Base-by-base conservation (phyloP, 805 yeast genomes). In the Ogataea pilisensis region DNA sequence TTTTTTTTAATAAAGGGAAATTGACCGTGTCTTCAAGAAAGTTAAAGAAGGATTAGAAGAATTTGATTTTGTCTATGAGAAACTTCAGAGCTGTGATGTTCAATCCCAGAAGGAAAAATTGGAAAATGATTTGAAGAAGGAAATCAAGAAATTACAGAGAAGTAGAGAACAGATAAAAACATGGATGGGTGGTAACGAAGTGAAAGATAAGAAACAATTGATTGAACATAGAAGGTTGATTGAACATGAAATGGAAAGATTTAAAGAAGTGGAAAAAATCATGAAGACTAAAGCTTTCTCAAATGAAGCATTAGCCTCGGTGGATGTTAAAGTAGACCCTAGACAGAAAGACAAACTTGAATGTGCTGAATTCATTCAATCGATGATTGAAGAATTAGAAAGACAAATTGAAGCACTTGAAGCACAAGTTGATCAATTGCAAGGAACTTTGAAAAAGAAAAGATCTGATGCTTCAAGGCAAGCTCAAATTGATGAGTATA, bases 271-370 rank as follows among this genome's bases (percentile, higher is more conserved):
- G 52, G 99, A 91, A 64, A 87, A 89, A 65, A 79, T 83, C 48
- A 83, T 87, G 77, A 91, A 91, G 66, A 88, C 95, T 29, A 91
- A 91, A 63, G 96, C 95, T 38, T 91, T 86, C 60, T 81, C 93
- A 25, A 88, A 87, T 57, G 98, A 93, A 63, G 97, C 97, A 0
- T 71, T 91, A 48, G 87, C 85, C 37, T 55, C 60, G 8, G 49
- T 51, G 4, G 78, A 79, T 58, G 73, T 73, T 43, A 68, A 76
- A 45, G 70, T 80, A 33, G 93, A 86, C 58, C 93, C 95, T 9
- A 82, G 79, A 47, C 91, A 86, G 58, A 76, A 79, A 57, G 89
- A 85, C 63, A 85, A 84, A 57, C 75, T 73, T 39, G 95, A 86
- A 36, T 80, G 86, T 24, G 69, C 76, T 22, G 75, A 76, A 18